These are phyloP conservation scores for Cucurbitaria berberidis DNA, from an alignment of 2,329 filamentous ascomycete genomes.

Conservation along the genomic window DNA sequence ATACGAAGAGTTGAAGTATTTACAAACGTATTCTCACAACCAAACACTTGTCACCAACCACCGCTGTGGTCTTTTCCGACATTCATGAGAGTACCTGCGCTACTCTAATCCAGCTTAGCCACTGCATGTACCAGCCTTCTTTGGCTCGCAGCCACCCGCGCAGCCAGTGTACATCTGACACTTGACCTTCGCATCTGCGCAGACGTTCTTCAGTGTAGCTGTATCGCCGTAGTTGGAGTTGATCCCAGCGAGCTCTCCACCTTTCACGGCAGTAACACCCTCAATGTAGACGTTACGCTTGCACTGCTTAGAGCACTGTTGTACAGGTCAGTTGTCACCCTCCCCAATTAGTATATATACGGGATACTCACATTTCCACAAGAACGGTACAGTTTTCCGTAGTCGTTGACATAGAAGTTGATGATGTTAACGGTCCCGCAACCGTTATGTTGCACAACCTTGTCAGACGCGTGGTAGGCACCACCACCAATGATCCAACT, in stretches of 20 bases:
- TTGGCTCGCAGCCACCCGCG: conserved; percentile 34
- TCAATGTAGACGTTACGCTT: conserved; percentile 54
- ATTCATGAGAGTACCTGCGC: too few species aligned
- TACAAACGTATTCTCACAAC: conserved; percentile 1
- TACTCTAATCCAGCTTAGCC: conserved; percentile 17
- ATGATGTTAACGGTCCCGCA: conserved; percentile 47
- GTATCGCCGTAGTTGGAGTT: conserved; percentile 59
- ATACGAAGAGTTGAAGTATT: neutral
- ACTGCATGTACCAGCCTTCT: conserved; percentile 33
- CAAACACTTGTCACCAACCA: neutral
- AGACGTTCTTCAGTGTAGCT: conserved; percentile 46
- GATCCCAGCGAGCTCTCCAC: conserved; percentile 54
- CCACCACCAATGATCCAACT: conserved; percentile 51
- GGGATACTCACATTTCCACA: conserved; percentile 48
- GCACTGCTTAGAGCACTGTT: conserved; percentile 50
- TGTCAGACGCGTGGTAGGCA: conserved; percentile 46
- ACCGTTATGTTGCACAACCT: conserved; percentile 52
- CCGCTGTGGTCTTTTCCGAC: too few species aligned
- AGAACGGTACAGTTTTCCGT: conserved; percentile 52
- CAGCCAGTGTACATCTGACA: conserved; percentile 41
- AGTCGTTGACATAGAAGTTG: conserved; percentile 44
- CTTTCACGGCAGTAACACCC: conserved; percentile 49
- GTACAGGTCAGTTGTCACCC: conserved; percentile 2
- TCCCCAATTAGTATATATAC: neutral
- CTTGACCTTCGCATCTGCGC: conserved; percentile 25